Evolutionary conservation across 768 basidiomycete species (phyloP), one percentile per base, ranked within the genome.

Genomic region (Exsudoporus frostii): DNA sequence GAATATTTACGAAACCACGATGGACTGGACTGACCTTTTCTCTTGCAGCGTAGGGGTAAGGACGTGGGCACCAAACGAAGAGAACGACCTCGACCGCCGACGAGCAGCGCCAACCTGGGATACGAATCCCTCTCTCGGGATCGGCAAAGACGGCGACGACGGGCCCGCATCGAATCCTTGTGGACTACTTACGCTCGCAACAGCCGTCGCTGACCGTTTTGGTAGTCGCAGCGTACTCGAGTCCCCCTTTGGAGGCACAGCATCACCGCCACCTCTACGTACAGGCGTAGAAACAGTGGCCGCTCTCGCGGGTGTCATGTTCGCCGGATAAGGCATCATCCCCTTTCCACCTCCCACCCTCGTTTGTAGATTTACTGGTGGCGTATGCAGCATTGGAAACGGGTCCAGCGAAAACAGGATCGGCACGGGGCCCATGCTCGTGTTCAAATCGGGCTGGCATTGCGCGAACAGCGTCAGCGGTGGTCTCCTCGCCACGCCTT

Each of bases 71-170:
- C 82, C 79, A 67, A 90, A 85, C 3, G 81, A 85, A 9, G 88
- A 90, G 63, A 92, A 92, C 20, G 87, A 90, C 45, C 88, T 68
- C 5, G 90, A 90, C 6, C 80, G 70, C 14, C 79, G 80, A 7
- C 90, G 71, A 9, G 73, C 60, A 3, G 74, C 74, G 7, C 76
- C 73, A 9, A 73, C 74, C 50, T 77, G 77, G 0, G 89, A 87
- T 51, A 81, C 75, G 61, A 90, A 89, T 43, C 86, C 84, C 0
- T 85, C 74, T 14, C 86, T 68, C 0, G 80, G 84, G 25, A 87
- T 62, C 19, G 69, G 68, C 30, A 50, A 15, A 54, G 33, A 49
- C 41, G 45, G 32, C 14, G 41, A 38, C 30, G 39, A 40, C 14
- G 55, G 42, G 15, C 34, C 30, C 39, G 19, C 38, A 37, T 41